Base-by-base conservation (phyloP, 1,284 basidiomycete species). In the Papiliotrema terrestris region DNA sequence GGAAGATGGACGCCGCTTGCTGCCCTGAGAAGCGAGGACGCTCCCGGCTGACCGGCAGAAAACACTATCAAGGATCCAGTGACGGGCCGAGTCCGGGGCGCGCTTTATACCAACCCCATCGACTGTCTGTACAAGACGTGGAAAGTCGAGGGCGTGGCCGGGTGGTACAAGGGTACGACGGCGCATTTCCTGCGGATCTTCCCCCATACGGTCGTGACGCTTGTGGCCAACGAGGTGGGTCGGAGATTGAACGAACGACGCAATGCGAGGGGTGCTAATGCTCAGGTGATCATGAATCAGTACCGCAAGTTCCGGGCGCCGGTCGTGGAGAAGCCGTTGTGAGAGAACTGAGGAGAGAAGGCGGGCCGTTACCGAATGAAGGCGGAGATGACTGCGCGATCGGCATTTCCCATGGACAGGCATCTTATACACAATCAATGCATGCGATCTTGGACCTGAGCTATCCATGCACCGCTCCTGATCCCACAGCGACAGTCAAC, bases 71-170 rank as follows among this genome's bases (percentile, higher is more conserved):
- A 78, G 41, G 81, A 86, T 51, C 84, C 88, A 2, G 60, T 70
- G 15, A 82, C 89, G 56, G 93, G 93, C 36, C 85, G 81, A 66
- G 77, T 84, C 41, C 81, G 85, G 55, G 92, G 93, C 5, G 79
- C 85, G 2, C 79, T 96, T 13, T 97, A 96, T 78, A 87, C 83
- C 73, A 94, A 89, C 72, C 94, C 94, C 1, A 85, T 97, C 65
- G 93, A 97, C 69, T 97, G 94, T 76, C 80, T 98, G 49, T 96
- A 89, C 88, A 95, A 97, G 80, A 98, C 94, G 0, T 83, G 91
- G 62, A 88, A 88, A 72, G 81, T 88, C 0, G 95, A 98, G 78
- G 95, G 95, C 39, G 79, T 94, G 11, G 79, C 85, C 42, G 95
- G 91, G 23, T 89, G 87, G 87, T 96, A 97, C 79, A 95, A 95